Percentiles rank a stretch among this genome's conserved stretches.
These are phyloP conservation scores for Chaetomiaceae sp. DNA, from an alignment of 2,329 filamentous ascomycete species.

Conservation along the genomic window DNA sequence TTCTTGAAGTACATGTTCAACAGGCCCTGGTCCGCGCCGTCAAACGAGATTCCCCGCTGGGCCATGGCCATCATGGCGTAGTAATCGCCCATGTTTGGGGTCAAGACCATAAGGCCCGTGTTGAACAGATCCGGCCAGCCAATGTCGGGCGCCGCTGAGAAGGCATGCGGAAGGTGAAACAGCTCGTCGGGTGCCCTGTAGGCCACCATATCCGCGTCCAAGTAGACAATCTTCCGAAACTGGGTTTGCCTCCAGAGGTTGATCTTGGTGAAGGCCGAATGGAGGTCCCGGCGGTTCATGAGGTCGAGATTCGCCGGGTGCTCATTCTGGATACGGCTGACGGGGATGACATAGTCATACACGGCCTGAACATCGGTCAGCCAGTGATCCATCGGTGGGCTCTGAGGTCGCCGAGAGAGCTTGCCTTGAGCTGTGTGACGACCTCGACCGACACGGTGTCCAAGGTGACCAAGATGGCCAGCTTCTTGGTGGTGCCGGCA, in stretches of 20 bases:
- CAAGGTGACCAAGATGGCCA: constrained; percentile 77
- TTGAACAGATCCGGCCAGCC: constrained; percentile 99
- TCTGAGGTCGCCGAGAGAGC: constrained; percentile 21
- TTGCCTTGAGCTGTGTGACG: constrained; percentile 72
- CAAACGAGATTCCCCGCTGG: constrained; percentile 83
- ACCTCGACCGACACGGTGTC: constrained; percentile 73
- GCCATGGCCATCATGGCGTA: constrained; percentile 81
- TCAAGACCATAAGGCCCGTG: constrained; percentile 91
- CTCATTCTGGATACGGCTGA: constrained; percentile 72
- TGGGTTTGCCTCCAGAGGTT: constrained; percentile 87
- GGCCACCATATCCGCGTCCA: constrained; percentile 92
- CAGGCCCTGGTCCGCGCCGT: constrained; percentile 92
- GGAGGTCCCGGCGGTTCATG: constrained; percentile 86
- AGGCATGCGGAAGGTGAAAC: constrained; percentile 59
- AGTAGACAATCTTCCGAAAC: constrained; percentile 87
- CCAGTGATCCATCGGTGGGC: background rate
- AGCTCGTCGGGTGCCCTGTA: constrained; percentile 89
- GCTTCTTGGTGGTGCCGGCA: constrained; percentile 77
- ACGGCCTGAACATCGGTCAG: constrained; percentile 53
- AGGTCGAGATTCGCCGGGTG: constrained; percentile 78
- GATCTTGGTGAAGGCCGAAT: constrained; percentile 95
- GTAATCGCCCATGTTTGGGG: constrained; percentile 82
- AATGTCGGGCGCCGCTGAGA: constrained; percentile 81
- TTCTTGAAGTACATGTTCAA: constrained; percentile 90
- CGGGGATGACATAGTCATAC: constrained; percentile 85